Base-by-base conservation (phyloP, 495 filamentous ascomycete genomes). In the Neurospora sp. region DNA sequence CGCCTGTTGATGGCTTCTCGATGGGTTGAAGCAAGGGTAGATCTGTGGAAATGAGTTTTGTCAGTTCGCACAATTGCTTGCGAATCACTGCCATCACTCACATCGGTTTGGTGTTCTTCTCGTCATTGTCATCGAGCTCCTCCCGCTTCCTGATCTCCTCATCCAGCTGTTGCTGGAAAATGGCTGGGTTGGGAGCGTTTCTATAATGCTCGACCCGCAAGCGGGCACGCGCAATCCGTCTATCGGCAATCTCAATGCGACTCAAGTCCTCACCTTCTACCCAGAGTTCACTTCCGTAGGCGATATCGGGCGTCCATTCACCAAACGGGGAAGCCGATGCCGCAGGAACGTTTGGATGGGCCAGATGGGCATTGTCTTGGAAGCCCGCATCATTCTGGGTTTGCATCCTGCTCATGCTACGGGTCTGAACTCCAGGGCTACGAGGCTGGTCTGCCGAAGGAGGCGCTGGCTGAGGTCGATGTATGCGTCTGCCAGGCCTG, bases 91-190 rank as follows among this genome's bases (percentile, higher is more conserved):
- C 7, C 27, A 47, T 10, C 39, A 73, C 81, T 47, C 78, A 81
- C 81, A 76, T 72, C 18, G 83, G 82, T 53, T 76, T 78, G 31
- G 80, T 82, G 71, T 84, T 84, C 44, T 80, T 79, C 71, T 81
- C 78, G 27, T 78, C 75, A 6, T 78, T 78, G 31, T 83, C 81
- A 40, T 80, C 78, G 70, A 85, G 81, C 42, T 76, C 71, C 8
- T 12, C 70, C 39, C 83, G 77, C 70, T 83, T 79, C 4, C 31
- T 71, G 47, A 83, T 70, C 14, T 82, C 74, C 22, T 76, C 71
- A 7, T 83, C 73, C 7, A 82, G 78, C n/a, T 79, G 73, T 39
- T 53, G 69, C 44, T 77, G 75, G 38, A 82, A 81, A 42, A 80
- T 70, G 9, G 80, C 31, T 53, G 45, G 53, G 14, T 35, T 65